Base-by-base conservation (phyloP, 2,329 filamentous ascomycete species). In the Fusarium scirpi region DNA sequence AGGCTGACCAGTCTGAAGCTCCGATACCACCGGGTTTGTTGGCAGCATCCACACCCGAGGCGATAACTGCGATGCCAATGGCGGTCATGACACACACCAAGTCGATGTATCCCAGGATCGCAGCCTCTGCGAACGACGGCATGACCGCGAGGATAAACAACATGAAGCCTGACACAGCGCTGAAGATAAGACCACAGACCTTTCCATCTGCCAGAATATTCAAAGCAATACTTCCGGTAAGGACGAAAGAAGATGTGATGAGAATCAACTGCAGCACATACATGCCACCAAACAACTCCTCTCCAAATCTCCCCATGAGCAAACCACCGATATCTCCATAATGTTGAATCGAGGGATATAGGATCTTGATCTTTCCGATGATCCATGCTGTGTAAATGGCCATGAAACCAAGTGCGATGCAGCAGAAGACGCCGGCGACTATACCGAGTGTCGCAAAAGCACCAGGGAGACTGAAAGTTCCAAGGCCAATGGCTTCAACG, bases 311-410 rank as follows among this genome's bases (percentile, higher is more conserved):
- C 2, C 91, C 90, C 59, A 83, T 82, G 49, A 92, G 81, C 41
- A 91, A 80, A 32, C 85, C 81, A 8, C 88, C 89, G 3, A 87
- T 89, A 70, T 92, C 90, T n/a, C 88, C 86, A 76, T 91, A 90
- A 67, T 86, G 88, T 48, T 85, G 83, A 43, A 91, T 83, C 11
- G 86, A 79, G 2, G 89, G 88, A 70, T 78, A 78, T 45, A 76
- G 74, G 54, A 83, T 62, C 68, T 82, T 83, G 46, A 81, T 76
- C 71, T 81, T 79, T 52, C 81, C 81, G 46, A 83, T 76, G 24
- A 83, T 77, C 70, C 81, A 78, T 8, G 78, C 79, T 18, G 79
- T 78, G 70, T 83, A 83, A 48, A 82, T 80, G 27, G 81, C 81
- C 40, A 82, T 60, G 3, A 82, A 52, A 2, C 81, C 81, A 6